Evolutionary conservation across 2,329 filamentous ascomycete species (phyloP).

Genomic region (Didymosphaeria variabile): DNA sequence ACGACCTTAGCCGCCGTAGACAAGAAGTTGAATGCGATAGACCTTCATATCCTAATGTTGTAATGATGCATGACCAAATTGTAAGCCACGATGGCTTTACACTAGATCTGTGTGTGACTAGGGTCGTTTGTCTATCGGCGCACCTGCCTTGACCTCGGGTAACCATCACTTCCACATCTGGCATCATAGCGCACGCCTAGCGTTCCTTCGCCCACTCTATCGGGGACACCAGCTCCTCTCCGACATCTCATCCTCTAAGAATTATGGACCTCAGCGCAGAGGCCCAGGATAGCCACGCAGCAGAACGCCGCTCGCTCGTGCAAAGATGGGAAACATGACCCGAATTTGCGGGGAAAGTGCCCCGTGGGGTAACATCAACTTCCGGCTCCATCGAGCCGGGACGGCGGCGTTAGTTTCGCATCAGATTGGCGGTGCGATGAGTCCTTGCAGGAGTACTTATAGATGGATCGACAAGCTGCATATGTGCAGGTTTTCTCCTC

Average conservation of each 20-base stretch:
- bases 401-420: neutral
- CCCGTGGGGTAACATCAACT: constrained; percentile 13
- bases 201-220: constrained; percentile 1
- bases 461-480: constrained; percentile 2
- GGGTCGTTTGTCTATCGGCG: neutral
- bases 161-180: neutral
- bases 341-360: constrained; percentile 19
- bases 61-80: neutral
- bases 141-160: constrained; percentile 1
- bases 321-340: constrained; percentile 20
- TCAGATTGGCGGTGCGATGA: neutral
- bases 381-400: neutral
- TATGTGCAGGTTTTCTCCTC: neutral
- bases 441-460: neutral
- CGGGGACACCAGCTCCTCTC: constrained; percentile 22
- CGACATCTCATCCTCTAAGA: neutral
- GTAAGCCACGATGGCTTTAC: neutral
- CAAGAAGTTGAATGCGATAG: neutral
- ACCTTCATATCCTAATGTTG: neutral
- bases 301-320: neutral
- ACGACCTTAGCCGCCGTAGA: too few species aligned
- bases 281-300: constrained; percentile 6
- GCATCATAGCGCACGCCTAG: neutral
- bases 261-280: neutral
- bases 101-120: neutral